phyloP scores from a whole-genome alignment of 148 eudicot genomes.

The Amaranthus palmeri region DNA sequence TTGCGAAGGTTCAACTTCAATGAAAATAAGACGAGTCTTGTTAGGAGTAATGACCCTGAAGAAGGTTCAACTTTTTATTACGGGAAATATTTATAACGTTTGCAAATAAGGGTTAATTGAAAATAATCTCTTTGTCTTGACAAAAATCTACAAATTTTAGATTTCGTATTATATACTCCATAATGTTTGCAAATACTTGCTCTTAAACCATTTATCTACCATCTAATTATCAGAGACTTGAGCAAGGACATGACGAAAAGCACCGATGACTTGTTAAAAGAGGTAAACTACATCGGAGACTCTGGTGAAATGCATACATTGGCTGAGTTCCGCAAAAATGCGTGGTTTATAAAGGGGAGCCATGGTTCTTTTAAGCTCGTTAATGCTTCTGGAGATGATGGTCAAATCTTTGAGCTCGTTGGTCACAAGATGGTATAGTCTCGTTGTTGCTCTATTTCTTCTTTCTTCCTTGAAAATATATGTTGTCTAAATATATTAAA shows the following conservation, averaged over 20 bases:
- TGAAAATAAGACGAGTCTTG: no score
- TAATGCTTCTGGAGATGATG: slow-evolving; percentile 31
- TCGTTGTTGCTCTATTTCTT: slow-evolving; percentile 16
- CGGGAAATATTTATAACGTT: no score
- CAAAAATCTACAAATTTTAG: no score
- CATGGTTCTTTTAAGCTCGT: slow-evolving; percentile 50
- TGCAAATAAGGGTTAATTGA: no score
- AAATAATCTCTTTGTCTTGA: background rate
- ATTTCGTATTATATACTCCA: no score
- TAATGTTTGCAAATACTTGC: background rate
- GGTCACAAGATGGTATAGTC: slow-evolving; percentile 60
- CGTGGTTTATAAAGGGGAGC: slow-evolving; percentile 59
- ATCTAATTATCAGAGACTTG: slow-evolving; percentile 37
- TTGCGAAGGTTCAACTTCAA: background rate
- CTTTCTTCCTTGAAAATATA: background rate
- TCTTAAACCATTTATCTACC: background rate
- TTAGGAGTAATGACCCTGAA: no score
- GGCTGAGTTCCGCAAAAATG: slow-evolving; percentile 52
- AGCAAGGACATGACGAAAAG: slow-evolving; percentile 33
- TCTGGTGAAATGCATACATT: slow-evolving; percentile 52
- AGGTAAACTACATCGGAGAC: slow-evolving; percentile 45
- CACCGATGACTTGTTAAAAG: slow-evolving; percentile 33
- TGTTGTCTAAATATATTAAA: background rate
- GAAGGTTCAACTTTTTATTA: no score
- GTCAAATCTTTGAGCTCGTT: slow-evolving; percentile 55